Conservation (phyloP, 2,329 filamentous ascomycete genomes). For the Arachnomyces sp. region DNA sequence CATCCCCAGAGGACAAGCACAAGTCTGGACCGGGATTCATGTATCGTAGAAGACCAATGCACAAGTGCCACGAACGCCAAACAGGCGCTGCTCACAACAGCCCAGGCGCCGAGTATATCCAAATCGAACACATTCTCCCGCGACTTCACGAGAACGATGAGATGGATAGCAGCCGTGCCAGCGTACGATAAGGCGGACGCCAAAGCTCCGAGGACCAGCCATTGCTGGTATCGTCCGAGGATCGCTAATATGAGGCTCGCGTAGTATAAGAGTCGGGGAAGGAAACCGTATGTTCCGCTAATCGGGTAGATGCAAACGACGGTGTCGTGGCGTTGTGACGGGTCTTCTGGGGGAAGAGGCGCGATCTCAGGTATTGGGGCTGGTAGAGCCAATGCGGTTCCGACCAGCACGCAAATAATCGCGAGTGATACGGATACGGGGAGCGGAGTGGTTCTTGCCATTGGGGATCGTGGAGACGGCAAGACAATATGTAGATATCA, state of each 20-base stretch:
- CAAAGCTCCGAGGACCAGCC: constrained; percentile 22
- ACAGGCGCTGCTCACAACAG: constrained; percentile 17
- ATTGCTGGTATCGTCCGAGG: constrained; percentile 19
- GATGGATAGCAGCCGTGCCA: constrained; percentile 20
- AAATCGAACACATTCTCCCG: constrained; percentile 16
- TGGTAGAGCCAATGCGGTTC: no score
- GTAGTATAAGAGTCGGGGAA: constrained; percentile 21
- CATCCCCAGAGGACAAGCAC: constrained; percentile 18
- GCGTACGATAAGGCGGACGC: constrained; percentile 21
- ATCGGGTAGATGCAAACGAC: constrained; percentile 16
- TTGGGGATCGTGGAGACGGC: no score
- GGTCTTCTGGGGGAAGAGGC: constrained; percentile 6
- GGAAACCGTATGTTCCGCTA: constrained; percentile 21
- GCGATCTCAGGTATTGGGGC: no score
- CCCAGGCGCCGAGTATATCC: constrained; percentile 20
- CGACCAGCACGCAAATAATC: no score
- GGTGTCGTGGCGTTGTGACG: constrained; percentile 7
- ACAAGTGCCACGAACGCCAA: constrained; percentile 18
- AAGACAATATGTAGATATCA: no score
- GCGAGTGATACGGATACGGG: no score
- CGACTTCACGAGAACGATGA: constrained; percentile 17
- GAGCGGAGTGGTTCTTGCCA: no score
- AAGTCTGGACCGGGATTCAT: constrained; percentile 14
- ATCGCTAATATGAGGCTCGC: constrained; percentile 20
- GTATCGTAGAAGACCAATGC: constrained; percentile 18